Evolutionary conservation across 2,329 filamentous ascomycete species (phyloP), one percentile per base, ranked within the genome.

Genomic region (Colletotrichum eleusines): DNA sequence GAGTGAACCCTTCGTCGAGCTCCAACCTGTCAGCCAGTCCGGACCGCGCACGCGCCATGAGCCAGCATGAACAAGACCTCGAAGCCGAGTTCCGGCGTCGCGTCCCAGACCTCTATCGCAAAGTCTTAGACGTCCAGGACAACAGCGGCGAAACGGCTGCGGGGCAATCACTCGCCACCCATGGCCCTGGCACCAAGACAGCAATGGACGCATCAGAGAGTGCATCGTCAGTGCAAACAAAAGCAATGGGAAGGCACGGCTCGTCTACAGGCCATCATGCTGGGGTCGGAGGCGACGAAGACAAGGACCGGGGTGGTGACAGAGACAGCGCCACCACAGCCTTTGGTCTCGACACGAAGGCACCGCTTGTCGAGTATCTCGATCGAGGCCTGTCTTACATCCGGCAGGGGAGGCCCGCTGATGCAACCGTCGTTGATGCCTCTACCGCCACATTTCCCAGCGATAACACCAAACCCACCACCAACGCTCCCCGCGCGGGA

Each of bases 361-460:
- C 83, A 9, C 81, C 84, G 50, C 81, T 86, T 76, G 81, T 87
- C n/a, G 80, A 81, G 63, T 83, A 85, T 71, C 81, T 88, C 40
- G 82, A 85, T 66, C 80, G 82, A 60, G 83, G 83, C 9, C 77
- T 85, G 28, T 78, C 77, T n/a, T 84, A 84, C 75, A 82, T 86
- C 74, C 81, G 83, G 55, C 78, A 78, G 59, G 76, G 74, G 61
- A 38, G 59, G 59, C 62, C 40, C 31, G 46, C 63, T 44, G 46
- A 51, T 35, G 31, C 59, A 11, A 44, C 46, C 23, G 42, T 46
- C 35, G 35, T 51, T 28, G 42, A n/a, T 1, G 20, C 53, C n/a
- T 38, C 53, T 54, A 8, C 26, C 20, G 23, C 38, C n/a, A 31
- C 54, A 31, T 26, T 46, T 50, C 16, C 14, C 66, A 23, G n/a